Conservation (phyloP, 1,139 yeast genomes). For the Geotrichum phurueaensis region DNA sequence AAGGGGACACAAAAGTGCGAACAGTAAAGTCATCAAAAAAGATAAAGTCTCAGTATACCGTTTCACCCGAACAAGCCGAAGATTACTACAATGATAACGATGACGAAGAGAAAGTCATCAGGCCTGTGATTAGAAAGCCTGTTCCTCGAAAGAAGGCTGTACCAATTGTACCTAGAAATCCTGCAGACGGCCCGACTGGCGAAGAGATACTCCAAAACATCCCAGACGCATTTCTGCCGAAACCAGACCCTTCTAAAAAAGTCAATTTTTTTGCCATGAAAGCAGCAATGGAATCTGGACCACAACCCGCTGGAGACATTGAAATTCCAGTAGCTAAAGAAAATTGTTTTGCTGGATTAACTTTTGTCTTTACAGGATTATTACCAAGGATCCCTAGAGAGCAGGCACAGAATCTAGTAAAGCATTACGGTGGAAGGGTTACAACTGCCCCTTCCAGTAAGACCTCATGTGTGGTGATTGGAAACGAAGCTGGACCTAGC, state of each 20-base stretch:
- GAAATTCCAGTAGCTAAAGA: constrained; percentile 72
- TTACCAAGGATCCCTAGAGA: constrained; percentile 74
- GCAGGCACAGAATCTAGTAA: constrained; percentile 68
- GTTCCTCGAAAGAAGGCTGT: not conserved
- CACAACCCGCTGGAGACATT: constrained; percentile 25
- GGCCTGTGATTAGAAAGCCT: not conserved
- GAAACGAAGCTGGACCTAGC: constrained; percentile 96
- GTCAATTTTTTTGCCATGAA: constrained; percentile 48
- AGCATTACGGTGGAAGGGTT: constrained; percentile 88
- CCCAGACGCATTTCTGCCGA: constrained; percentile 66
- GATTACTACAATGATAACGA: not conserved
- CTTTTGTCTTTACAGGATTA: constrained; percentile 89
- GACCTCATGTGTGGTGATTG: constrained; percentile 83
- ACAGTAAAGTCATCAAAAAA: not conserved
- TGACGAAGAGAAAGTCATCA: not conserved
- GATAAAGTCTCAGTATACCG: not conserved
- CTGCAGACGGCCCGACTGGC: constrained; percentile 35
- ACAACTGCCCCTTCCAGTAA: constrained; percentile 80
- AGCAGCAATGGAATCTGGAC: constrained; percentile 25
- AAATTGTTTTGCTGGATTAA: constrained; percentile 76
- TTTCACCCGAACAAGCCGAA: not conserved
- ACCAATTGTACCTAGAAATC: not conserved
- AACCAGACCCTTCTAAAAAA: constrained; percentile 43
- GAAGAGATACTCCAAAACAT: constrained; percentile 51
- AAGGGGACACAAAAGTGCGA: constrained; percentile 1